These are phyloP conservation scores for Handroanthus guayacan DNA, from an alignment of 257 asterid genomes.

Conservation along the genomic window DNA sequence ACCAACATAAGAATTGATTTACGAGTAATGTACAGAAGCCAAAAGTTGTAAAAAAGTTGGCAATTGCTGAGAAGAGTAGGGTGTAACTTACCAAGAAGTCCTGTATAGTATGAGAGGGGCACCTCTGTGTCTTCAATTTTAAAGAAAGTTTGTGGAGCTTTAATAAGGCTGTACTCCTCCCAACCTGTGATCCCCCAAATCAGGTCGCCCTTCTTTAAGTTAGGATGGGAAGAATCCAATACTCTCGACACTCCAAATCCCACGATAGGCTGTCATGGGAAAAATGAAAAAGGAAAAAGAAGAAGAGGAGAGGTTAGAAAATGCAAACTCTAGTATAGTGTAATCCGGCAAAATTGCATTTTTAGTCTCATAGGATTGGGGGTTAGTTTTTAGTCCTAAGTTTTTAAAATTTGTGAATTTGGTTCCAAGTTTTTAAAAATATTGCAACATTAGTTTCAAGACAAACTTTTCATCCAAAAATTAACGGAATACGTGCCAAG, in stretches of 20 bases:
- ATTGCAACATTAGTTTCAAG: too few species aligned
- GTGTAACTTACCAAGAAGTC: conserved; percentile 56
- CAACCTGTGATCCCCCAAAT: conserved; percentile 47
- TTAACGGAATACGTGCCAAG: too few species aligned
- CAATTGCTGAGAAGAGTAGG: background rate
- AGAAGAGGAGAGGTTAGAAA: background rate
- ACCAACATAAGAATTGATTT: too few species aligned
- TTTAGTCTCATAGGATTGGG: too few species aligned
- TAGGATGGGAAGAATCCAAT: conserved; percentile 42
- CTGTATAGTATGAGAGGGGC: conserved; percentile 67
- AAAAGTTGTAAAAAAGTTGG: too few species aligned
- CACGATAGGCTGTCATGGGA: conserved; percentile 32
- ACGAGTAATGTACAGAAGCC: too few species aligned
- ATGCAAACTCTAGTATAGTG: too few species aligned
- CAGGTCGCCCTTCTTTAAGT: conserved; percentile 46
- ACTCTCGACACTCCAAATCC: conserved; percentile 48
- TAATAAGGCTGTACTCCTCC: conserved; percentile 50
- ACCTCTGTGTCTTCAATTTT: conserved; percentile 47
- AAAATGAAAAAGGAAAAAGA: background rate
- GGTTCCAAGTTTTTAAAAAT: too few species aligned
- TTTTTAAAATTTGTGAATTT: too few species aligned
- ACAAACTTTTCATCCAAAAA: too few species aligned
- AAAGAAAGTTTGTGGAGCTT: conserved; percentile 11
- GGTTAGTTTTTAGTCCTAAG: too few species aligned
- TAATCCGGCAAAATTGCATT: background rate